Evolutionary conservation across 768 basidiomycete genomes (phyloP).

Genomic region (Phlebiopsis flavidoalba): DNA sequence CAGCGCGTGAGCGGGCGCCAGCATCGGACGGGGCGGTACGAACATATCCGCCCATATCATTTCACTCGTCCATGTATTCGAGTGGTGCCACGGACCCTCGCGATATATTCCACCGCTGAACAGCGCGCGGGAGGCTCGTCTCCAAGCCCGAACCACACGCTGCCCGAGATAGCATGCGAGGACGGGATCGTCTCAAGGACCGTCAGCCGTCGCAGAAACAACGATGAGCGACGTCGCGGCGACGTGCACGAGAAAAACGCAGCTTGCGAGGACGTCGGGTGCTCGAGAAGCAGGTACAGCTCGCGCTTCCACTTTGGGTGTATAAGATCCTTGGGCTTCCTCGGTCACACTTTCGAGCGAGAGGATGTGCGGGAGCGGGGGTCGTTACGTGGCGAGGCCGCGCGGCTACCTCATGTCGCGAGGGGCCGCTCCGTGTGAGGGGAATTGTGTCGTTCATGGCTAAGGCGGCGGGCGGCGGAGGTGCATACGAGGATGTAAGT

Average conservation of each 20-base stretch:
- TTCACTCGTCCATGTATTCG: slow-evolving; percentile 53
- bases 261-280: slow-evolving; percentile 66
- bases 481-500: neutral
- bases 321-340: slow-evolving; percentile 12
- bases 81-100: slow-evolving; percentile 74
- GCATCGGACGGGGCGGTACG: slow-evolving; percentile 15
- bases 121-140: slow-evolving; percentile 81
- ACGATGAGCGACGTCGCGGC: slow-evolving; percentile 68
- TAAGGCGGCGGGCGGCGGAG: neutral
- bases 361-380: slow-evolving; percentile 6
- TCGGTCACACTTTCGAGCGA: slow-evolving; percentile 15
- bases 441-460: slow-evolving; percentile 7
- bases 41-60: slow-evolving; percentile 69
- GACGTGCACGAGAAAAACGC: slow-evolving; percentile 77
- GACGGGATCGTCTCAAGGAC: slow-evolving; percentile 76
- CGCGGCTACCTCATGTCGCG: neutral
- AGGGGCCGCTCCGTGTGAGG: neutral
- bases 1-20: neutral
- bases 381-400: slow-evolving; percentile 1
- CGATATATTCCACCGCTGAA: slow-evolving; percentile 72
- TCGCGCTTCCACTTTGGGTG: slow-evolving; percentile 55
- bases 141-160: slow-evolving; percentile 85
- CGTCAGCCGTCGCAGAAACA: slow-evolving; percentile 68
- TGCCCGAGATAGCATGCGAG: slow-evolving; percentile 62
- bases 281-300: slow-evolving; percentile 70